Evolutionary conservation across 495 filamentous ascomycete genomes (phyloP), one percentile per base, ranked within the genome.

Genomic region (Aspergillus diversus): DNA sequence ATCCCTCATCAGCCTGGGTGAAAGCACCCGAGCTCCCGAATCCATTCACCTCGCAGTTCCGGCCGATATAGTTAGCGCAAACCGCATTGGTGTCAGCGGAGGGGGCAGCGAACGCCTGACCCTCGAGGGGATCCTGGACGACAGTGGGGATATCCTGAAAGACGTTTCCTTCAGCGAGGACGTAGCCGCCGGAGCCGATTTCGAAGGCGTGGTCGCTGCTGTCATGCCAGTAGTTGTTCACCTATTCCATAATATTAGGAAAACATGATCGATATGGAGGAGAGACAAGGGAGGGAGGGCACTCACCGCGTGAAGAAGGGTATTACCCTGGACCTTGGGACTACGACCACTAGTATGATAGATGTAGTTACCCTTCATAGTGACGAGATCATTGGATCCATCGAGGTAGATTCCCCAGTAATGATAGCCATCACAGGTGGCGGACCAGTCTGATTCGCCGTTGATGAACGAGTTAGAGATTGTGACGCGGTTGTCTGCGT

Each of bases 171-270:
- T 87, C 85, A 8, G 80, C 83, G 7, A 87, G 74, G 47, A 84
- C 79, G 65, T 78, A 78, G 48, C 73, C 79, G 35, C 82, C 82
- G 4, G 68, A 65, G 17, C 72, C 77, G 59, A 85, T 77, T 66
- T 86, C 84, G 70, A 87, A 87, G n/a, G 80, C 77, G 69, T 86
- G 84, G 35, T 83, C 83, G 50, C 71, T 66, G 71, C 77, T 82
- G 60, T 79, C 74, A 62, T 81, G 76, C 71, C 77, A 86, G 79
- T 85, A 85, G 76, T 87, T 87, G 80, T 86, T 87, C 65, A 85
- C 83, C 73, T 76, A 54, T 15, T 5, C 27, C 33, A 7, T 21
- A 49, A 34, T 15, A 21, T 5, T 3, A 42, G 12, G 3, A 42
- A 35, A 55, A 55, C 4, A 21, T 4, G 17, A 15, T 57, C 33